These are phyloP conservation scores for Sporothrix dimorphospora DNA, from an alignment of 2,329 filamentous ascomycete genomes.

Conservation along the genomic window DNA sequence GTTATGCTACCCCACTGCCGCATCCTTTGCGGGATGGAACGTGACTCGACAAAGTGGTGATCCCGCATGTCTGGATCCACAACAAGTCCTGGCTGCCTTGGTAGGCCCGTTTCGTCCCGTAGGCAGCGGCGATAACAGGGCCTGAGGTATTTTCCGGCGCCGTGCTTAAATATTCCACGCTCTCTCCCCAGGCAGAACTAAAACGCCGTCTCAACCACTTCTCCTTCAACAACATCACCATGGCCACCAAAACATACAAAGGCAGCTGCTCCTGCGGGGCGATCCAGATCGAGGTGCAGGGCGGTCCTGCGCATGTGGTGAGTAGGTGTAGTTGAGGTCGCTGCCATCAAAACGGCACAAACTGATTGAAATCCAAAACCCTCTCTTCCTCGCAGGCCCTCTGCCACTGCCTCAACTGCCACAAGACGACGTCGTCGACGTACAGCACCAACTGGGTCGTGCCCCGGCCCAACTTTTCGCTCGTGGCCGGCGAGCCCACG, in stretches of 20 bases:
- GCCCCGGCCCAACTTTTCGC: neutral
- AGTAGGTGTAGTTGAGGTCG: neutral
- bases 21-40: neutral
- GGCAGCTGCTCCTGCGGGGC: slow-evolving; percentile 20
- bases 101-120: neutral
- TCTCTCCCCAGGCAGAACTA: neutral
- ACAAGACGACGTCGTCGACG: slow-evolving; percentile 16
- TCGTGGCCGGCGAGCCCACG: neutral
- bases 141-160: neutral
- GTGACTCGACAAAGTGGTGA: neutral
- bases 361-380: neutral
- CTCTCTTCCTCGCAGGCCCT: neutral
- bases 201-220: neutral
- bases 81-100: neutral
- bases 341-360: neutral
- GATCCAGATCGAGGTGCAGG: neutral
- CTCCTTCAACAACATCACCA: neutral
- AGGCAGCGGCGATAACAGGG: slow-evolving; percentile 3
- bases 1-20: neutral
- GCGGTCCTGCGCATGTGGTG: slow-evolving; percentile 1
- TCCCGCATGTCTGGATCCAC: neutral
- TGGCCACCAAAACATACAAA: neutral
- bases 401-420: slow-evolving; percentile 19
- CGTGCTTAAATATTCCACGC: neutral
- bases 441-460: slow-evolving; percentile 20